Conservation (phyloP, 306 rosid genomes). For the Glycine tomentella region DNA sequence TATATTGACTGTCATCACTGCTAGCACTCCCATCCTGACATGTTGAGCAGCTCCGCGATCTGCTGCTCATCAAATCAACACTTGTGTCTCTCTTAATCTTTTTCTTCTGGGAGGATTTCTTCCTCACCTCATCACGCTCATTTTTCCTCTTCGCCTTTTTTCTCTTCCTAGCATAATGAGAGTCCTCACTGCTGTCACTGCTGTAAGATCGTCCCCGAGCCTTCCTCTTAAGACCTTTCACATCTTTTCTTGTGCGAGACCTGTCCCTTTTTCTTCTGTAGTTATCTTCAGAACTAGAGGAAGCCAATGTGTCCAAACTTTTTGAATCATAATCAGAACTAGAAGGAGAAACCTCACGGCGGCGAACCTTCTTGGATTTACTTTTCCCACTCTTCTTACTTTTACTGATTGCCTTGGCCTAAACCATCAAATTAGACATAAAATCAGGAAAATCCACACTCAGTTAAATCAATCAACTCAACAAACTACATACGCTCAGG, state of each 20-base stretch:
- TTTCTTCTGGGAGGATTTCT: constrained; percentile 57
- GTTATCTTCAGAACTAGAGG: constrained; percentile 67
- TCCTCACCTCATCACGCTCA: constrained; percentile 52
- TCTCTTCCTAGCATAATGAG: constrained; percentile 63
- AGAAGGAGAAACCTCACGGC: constrained; percentile 57
- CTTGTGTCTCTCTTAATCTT: constrained; percentile 64
- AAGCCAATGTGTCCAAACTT: constrained; percentile 48
- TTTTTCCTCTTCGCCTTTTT: constrained; percentile 61
- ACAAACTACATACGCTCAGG: constrained; percentile 1
- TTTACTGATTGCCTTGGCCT: constrained; percentile 62
- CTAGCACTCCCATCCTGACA: constrained; percentile 55
- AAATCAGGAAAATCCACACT: constrained; percentile 23
- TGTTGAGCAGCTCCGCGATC: constrained; percentile 61
- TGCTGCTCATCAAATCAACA: constrained; percentile 51
- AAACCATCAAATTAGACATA: constrained; percentile 43
- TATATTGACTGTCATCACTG: constrained; percentile 53
- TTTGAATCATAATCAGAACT: constrained; percentile 59
- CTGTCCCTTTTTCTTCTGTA: constrained; percentile 58
- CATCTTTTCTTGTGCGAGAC: constrained; percentile 59
- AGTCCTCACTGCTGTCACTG: constrained; percentile 60
- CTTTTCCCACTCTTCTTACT: constrained; percentile 57
- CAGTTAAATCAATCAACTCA: constrained; percentile 18
- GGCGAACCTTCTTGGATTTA: constrained; percentile 74
- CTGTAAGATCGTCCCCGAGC: constrained; percentile 54
- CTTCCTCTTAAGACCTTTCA: constrained; percentile 61